These are phyloP conservation scores for Paratrypanosoma confusum DNA, from an alignment of 208 protist genomes.

Conservation along the genomic window DNA sequence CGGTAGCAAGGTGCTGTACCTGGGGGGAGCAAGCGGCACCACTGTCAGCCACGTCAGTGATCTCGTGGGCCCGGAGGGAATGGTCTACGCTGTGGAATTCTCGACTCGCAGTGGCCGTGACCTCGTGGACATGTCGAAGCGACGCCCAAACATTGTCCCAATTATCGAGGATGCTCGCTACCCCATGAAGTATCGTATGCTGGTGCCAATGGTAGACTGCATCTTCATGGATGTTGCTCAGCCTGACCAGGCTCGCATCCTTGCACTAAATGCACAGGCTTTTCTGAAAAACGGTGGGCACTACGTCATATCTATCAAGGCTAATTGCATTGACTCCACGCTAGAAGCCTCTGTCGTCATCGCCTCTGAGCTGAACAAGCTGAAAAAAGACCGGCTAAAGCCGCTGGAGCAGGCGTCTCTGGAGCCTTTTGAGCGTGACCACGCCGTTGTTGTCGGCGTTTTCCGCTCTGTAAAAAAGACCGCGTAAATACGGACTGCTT, in stretches of 20 bases:
- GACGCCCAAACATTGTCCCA: constrained; percentile 99
- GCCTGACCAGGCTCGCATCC: constrained; percentile 99
- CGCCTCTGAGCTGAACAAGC: constrained; percentile 94
- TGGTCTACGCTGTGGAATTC: constrained; percentile 99
- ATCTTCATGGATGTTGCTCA: constrained; percentile 99
- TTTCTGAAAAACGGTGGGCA: constrained; percentile 99
- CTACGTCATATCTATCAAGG: constrained; percentile 99
- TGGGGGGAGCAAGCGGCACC: constrained; percentile 99
- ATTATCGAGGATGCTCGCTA: constrained; percentile 99
- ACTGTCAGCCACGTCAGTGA: constrained; percentile 99
- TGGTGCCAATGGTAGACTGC: constrained; percentile 99
- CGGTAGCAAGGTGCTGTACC: constrained; percentile 99
- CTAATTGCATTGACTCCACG: constrained; percentile 99
- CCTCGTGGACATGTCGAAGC: constrained; percentile 99
- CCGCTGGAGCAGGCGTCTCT: constrained; percentile 97
- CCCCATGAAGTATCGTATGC: constrained; percentile 99
- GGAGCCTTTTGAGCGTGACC: constrained; percentile 99
- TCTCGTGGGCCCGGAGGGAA: constrained; percentile 98
- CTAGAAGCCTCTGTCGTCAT: constrained; percentile 95
- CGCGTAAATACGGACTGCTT: constrained; percentile 1
- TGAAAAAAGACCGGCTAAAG: constrained; percentile 97
- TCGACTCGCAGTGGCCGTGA: constrained; percentile 98
- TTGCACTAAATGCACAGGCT: constrained; percentile 97
- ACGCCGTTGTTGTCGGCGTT: constrained; percentile 96
- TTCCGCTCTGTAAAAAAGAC: constrained; percentile 75